phyloP scores from a whole-genome alignment of 371 early-diverging fungal species.

The Lichtheimia ramosa region DNA sequence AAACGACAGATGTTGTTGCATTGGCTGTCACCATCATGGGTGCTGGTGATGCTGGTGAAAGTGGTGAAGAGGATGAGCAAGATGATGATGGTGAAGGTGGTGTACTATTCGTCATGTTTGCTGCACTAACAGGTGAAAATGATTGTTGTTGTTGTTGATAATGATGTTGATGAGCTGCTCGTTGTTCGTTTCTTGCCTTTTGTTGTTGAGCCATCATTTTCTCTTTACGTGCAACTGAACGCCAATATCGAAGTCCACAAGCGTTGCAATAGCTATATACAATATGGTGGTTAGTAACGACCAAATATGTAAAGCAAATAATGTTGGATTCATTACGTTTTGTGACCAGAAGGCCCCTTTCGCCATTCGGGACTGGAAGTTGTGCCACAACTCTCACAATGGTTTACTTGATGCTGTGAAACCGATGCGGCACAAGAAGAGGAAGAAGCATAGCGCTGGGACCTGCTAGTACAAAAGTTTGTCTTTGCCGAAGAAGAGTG shows the following conservation, averaged over 20 bases:
- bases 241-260: conserved; percentile 46
- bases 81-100: not conserved
- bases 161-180: not conserved
- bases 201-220: conserved; percentile 26
- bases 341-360: conserved; percentile 49
- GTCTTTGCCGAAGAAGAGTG: conserved; percentile 10
- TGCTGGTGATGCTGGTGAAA: not conserved
- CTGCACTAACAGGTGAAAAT: not conserved
- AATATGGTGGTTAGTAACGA: not conserved
- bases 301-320: not conserved
- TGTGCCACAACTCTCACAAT: conserved; percentile 50
- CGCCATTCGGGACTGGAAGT: conserved; percentile 52
- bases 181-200: conserved; percentile 4
- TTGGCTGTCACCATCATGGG: not conserved
- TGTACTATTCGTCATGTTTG: not conserved
- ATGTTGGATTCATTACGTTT: conserved; percentile 32
- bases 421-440: conserved; percentile 3
- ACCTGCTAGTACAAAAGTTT: conserved; percentile 1
- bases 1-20: not conserved
- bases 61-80: not conserved
- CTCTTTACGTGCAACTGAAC: conserved; percentile 42
- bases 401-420: conserved; percentile 10
- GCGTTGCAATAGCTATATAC: conserved; percentile 45
- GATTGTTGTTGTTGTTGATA: not conserved
- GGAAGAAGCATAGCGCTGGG: too few relatives aligned